Evolutionary conservation across 2,329 filamentous ascomycete genomes (phyloP).

Genomic region (Talaromyces atroroseus): DNA sequence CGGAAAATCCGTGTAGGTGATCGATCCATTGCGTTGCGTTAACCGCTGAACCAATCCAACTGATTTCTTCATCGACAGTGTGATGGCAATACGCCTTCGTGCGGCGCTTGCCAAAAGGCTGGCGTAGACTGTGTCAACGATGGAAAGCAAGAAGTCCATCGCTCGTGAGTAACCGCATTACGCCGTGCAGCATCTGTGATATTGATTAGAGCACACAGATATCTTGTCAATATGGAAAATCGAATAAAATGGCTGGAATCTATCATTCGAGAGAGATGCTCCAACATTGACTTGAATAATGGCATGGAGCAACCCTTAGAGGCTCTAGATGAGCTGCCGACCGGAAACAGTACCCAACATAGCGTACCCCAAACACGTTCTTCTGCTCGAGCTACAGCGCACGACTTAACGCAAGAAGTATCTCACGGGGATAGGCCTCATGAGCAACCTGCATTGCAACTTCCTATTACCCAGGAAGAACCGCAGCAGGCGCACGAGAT

Average conservation of each 20-base stretch:
- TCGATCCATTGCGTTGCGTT: not conserved
- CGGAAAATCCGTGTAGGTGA: slow-evolving; percentile 45
- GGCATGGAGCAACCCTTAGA: slow-evolving; percentile 15
- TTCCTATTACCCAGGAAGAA: not conserved
- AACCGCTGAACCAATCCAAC: no score
- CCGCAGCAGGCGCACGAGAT: not conserved
- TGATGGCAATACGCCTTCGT: slow-evolving; percentile 40
- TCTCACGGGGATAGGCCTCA: not conserved
- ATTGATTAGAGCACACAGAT: slow-evolving; percentile 18
- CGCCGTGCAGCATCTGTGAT: not conserved
- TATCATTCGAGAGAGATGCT: slow-evolving; percentile 38
- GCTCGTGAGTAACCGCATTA: slow-evolving; percentile 28
- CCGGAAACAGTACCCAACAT: not conserved
- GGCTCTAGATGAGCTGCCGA: slow-evolving; percentile 13
- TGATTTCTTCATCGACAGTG: slow-evolving; percentile 31
- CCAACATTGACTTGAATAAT: slow-evolving; percentile 38
- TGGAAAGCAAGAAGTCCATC: slow-evolving; percentile 41
- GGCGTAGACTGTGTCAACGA: slow-evolving; percentile 41
- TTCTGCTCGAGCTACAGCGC: not conserved
- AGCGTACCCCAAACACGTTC: not conserved
- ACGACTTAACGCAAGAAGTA: not conserved
- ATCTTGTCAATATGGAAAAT: slow-evolving; percentile 36
- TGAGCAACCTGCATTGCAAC: not conserved
- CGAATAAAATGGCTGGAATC: slow-evolving; percentile 46
- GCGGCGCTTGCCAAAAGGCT: slow-evolving; percentile 42